A percentile compares a stretch with the other conserved stretches of the same genome.
phyloP scores from a whole-genome alignment of 306 rosid species.

The Gastrolobium villosum region DNA sequence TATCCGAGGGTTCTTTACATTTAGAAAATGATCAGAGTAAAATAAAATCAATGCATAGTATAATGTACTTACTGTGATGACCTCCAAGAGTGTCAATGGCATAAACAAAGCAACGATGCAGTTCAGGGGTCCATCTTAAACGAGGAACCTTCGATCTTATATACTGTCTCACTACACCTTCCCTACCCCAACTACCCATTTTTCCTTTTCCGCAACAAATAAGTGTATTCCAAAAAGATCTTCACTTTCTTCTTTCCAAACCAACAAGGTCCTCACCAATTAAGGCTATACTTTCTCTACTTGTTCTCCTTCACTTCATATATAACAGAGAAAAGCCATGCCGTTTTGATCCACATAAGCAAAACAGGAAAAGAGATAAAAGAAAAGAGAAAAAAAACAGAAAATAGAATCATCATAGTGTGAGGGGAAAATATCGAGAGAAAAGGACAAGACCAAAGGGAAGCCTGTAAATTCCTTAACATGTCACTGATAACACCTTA shows the following conservation, averaged over 20 bases:
- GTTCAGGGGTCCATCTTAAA: constrained; percentile 85
- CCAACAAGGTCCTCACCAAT: constrained; percentile 41
- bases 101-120: constrained; percentile 76
- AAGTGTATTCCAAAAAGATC: neutral
- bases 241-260: constrained; percentile 10
- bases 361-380: neutral
- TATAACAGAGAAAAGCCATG: constrained; percentile 12
- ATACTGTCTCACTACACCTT: constrained; percentile 74
- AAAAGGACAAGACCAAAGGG: constrained; percentile 44
- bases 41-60: neutral
- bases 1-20: too few species aligned
- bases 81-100: constrained; percentile 79
- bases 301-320: neutral
- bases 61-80: constrained; percentile 60
- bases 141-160: constrained; percentile 87
- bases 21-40: constrained; percentile 9
- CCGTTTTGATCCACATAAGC: neutral
- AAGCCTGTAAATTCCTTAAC: constrained; percentile 52
- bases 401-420: constrained; percentile 47
- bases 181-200: constrained; percentile 71
- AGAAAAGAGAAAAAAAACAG: constrained; percentile 11
- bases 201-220: neutral
- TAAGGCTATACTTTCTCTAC: neutral
- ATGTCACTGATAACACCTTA: constrained; percentile 49
- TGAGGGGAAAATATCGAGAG: constrained; percentile 45